Base-by-base conservation (phyloP, 768 basidiomycete species). In the Russula sp. region DNA sequence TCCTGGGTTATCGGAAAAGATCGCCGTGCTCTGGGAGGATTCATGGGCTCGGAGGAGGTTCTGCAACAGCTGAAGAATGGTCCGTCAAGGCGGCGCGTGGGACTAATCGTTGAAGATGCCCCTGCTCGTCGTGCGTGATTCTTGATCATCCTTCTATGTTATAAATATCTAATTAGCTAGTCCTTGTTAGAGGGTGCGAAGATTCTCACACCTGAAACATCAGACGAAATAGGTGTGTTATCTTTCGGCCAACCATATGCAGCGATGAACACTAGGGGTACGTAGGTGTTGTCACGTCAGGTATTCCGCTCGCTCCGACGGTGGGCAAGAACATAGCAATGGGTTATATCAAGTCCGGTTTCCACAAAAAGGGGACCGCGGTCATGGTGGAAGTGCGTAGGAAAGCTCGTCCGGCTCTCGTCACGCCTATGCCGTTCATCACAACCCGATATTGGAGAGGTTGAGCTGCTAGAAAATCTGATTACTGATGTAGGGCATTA, bases 1-100 rank as follows among this genome's bases (percentile, higher is more conserved):
- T 82, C 82, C 0, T 98, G 96, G 97, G 85, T 98, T 28, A 93
- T 99, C 55, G 90, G 89, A 10, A 98, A 98, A 75, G 89, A 92
- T 30, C 79, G 96, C 32, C 81, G 86, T 58, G 85, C 88, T 61
- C 77, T 59, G 4, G 86, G 84, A 0, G 80, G 79, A 9, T 97
- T 95, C 74, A 89, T 95, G 57, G 94, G 94, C 10, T 84, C 89
- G 0, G 84, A 85, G 50, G 78, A 79, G 18, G 88, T 97, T 6
- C 76, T 85, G 66, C 81, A 81, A 66, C 90, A 94, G 62, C 75
- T 98, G 62, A 89, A 88, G 70, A 86, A 92, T 13, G 93, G 91
- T 0, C 88, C 92, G 28, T 77, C 84, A 3, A 79, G 87, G 65
- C 77, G 92, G 51, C 81, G 93, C n/a, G 86, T 96, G 1, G 95